A percentile compares a stretch with the other conserved stretches of the same genome.
Evolutionary conservation across 495 filamentous ascomycete genomes (phyloP).

Genomic region (Daldinia decipiens): DNA sequence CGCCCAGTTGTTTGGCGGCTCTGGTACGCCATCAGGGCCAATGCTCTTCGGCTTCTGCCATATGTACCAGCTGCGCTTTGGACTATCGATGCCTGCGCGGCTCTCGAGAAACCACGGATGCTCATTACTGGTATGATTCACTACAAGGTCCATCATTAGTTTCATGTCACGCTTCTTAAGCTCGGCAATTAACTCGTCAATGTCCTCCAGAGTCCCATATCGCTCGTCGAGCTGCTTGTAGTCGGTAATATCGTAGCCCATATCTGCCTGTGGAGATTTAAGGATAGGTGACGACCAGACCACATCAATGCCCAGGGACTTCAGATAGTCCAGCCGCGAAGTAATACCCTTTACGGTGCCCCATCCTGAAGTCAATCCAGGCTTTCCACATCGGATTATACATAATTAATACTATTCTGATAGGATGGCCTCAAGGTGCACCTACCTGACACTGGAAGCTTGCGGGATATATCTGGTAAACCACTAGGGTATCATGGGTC

Average conservation of each 20-base stretch:
- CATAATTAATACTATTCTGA: slow-evolving; percentile 15
- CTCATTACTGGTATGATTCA: slow-evolving; percentile 72
- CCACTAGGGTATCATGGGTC: slow-evolving; percentile 24
- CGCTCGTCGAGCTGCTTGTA: slow-evolving; percentile 66
- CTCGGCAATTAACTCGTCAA: slow-evolving; percentile 64
- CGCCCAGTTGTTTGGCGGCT: slow-evolving; percentile 72
- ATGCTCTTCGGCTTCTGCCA: slow-evolving; percentile 66
- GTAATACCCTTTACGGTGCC: slow-evolving; percentile 68
- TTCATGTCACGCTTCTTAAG: slow-evolving; percentile 69
- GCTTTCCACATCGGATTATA: slow-evolving; percentile 21
- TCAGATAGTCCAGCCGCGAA: slow-evolving; percentile 64
- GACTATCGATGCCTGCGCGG: slow-evolving; percentile 58
- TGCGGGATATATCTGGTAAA: slow-evolving; percentile 73
- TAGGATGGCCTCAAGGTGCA: neutral
- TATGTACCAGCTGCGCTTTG: slow-evolving; percentile 71
- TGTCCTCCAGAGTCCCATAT: slow-evolving; percentile 69
- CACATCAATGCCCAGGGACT: slow-evolving; percentile 56
- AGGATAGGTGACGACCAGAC: slow-evolving; percentile 51
- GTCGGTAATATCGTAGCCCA: slow-evolving; percentile 69
- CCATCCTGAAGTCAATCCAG: slow-evolving; percentile 58
- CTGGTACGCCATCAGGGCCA: slow-evolving; percentile 57
- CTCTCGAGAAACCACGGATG: slow-evolving; percentile 73
- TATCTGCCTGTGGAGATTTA: slow-evolving; percentile 67
- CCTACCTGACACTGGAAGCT: slow-evolving; percentile 69
- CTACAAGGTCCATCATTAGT: slow-evolving; percentile 72